A percentile compares a stretch with the other conserved stretches of the same genome.
Evolutionary conservation across 2,329 filamentous ascomycete species (phyloP).

Genomic region (Aspergillus piperis): DNA sequence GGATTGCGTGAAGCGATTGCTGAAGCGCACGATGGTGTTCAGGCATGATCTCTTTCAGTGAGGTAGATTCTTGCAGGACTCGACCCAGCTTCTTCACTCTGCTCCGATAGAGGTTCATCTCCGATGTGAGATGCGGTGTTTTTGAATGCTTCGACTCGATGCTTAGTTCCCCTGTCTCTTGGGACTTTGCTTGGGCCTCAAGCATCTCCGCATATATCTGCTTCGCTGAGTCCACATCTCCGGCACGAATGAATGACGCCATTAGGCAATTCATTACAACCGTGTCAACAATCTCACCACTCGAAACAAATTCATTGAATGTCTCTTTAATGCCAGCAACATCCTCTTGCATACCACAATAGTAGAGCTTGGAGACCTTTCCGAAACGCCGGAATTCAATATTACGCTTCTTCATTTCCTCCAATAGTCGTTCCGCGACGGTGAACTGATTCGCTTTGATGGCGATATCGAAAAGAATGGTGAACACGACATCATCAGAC

Average conservation of each 20-base stretch:
- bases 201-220: slow-evolving; percentile 86
- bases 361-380: slow-evolving; percentile 79
- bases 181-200: slow-evolving; percentile 50
- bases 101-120: slow-evolving; percentile 39
- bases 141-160: slow-evolving; percentile 21
- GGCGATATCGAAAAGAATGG: slow-evolving; percentile 86
- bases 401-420: slow-evolving; percentile 73
- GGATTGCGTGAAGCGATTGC: slow-evolving; percentile 64
- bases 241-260: slow-evolving; percentile 71
- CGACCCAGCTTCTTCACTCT: slow-evolving; percentile 49
- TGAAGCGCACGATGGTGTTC: slow-evolving; percentile 65
- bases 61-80: slow-evolving; percentile 49
- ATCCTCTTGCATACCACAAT: slow-evolving; percentile 74
- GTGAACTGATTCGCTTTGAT: slow-evolving; percentile 80
- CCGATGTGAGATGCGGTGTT: slow-evolving; percentile 32
- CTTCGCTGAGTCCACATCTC: slow-evolving; percentile 75
- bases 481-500: slow-evolving; percentile 81
- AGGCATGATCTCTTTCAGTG: slow-evolving; percentile 51
- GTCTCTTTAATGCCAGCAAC: slow-evolving; percentile 71
- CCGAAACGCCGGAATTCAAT: slow-evolving; percentile 75
- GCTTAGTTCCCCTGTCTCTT: slow-evolving; percentile 31
- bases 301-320: slow-evolving; percentile 80
- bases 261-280: slow-evolving; percentile 85
- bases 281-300: slow-evolving; percentile 85
- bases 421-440: slow-evolving; percentile 80